Conservation (phyloP, 2,329 filamentous ascomycete genomes). For the Domatiomyces catenatus region DNA sequence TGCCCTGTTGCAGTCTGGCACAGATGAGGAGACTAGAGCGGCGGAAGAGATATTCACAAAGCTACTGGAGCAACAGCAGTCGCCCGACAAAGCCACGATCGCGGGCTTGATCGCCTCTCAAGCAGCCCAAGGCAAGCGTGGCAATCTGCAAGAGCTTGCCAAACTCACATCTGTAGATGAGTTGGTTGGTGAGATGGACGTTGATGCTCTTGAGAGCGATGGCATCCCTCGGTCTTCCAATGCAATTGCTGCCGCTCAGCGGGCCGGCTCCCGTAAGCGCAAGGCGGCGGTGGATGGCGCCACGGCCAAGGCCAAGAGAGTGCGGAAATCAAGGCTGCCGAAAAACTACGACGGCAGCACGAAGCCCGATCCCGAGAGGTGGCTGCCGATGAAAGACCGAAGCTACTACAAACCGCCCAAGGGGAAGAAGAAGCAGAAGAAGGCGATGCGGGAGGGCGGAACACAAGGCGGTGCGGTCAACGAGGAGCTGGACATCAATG, state of each 20-base stretch:
- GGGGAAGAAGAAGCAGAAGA: slow-evolving; percentile 81
- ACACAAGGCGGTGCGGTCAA: slow-evolving; percentile 75
- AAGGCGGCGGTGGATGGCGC: slow-evolving; percentile 20
- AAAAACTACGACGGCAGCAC: slow-evolving; percentile 46
- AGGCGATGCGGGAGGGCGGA: slow-evolving; percentile 51
- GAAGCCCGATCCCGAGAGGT: slow-evolving; percentile 75
- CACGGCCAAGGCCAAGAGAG: slow-evolving; percentile 26
- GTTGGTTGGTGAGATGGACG: slow-evolving; percentile 29
- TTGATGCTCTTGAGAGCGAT: slow-evolving; percentile 29
- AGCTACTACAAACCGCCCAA: slow-evolving; percentile 70
- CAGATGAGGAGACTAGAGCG: slow-evolving; percentile 48
- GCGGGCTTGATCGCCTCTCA: slow-evolving; percentile 79
- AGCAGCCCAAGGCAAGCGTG: slow-evolving; percentile 41
- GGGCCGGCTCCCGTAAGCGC: slow-evolving; percentile 26
- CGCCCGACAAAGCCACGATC: slow-evolving; percentile 49
- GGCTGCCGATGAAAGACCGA: slow-evolving; percentile 79
- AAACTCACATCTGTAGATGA: slow-evolving; percentile 27
- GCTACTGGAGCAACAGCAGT: slow-evolving; percentile 50
- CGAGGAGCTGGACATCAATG: slow-evolving; percentile 45
- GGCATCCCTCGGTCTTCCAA: slow-evolving; percentile 26
- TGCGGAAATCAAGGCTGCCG: slow-evolving; percentile 32
- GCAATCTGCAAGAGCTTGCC: slow-evolving; percentile 23
- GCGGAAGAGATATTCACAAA: slow-evolving; percentile 67
- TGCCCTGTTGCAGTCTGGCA: slow-evolving; percentile 61
- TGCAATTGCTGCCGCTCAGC: slow-evolving; percentile 16